Conservation (phyloP, 306 rosid species). For the Ormosia semicastrata region DNA sequence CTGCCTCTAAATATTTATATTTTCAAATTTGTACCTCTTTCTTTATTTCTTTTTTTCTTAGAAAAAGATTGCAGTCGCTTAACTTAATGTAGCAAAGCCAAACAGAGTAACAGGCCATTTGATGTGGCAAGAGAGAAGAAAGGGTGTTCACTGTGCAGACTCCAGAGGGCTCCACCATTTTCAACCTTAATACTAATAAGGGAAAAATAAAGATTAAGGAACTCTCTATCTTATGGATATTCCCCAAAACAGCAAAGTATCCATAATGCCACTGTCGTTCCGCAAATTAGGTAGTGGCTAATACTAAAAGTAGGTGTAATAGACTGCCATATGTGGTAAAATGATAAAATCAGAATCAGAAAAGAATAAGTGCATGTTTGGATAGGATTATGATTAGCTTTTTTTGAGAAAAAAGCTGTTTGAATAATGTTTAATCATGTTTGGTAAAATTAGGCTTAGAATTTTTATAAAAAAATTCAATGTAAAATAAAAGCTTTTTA, state of each 20-base stretch:
- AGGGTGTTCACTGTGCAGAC: neutral
- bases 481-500: no score
- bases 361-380: no score
- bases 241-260: conserved; percentile 26
- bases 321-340: neutral
- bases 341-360: neutral
- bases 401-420: no score
- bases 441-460: no score
- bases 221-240: conserved; percentile 19
- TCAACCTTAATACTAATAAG: conserved; percentile 17
- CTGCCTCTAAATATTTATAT: neutral
- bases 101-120: neutral
- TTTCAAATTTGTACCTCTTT: neutral
- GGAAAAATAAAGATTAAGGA: neutral
- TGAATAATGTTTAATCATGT: no score
- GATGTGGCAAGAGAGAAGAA: neutral
- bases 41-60: neutral
- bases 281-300: conserved; percentile 24
- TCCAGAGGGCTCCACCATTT: neutral
- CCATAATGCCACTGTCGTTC: conserved; percentile 18
- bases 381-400: no score
- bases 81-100: neutral
- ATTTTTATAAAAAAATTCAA: no score
- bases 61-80: neutral
- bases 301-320: conserved; percentile 7